Base-by-base conservation (phyloP, 805 yeast genomes). In the Metschnikowia matae region DNA sequence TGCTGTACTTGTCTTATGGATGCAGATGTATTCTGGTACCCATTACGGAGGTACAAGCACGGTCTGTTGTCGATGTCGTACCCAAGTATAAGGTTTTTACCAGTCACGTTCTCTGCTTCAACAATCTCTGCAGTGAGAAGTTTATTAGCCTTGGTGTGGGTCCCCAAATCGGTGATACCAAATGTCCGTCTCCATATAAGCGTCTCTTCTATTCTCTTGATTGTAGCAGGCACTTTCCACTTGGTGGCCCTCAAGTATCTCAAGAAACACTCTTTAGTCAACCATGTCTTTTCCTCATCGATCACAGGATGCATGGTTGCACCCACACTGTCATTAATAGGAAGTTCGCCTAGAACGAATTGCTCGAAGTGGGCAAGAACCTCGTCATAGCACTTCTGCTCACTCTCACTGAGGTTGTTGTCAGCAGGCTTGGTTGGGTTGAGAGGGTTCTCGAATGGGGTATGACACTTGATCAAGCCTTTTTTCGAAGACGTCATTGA, bases 121-220 rank as follows among this genome's bases (percentile, higher is more conserved):
- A 78, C 76, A 35, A 68, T 56, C 2, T 78, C 78, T 1, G 78
- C 68, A 2, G 74, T 68, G 40, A 73, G 54, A 26, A 64, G 49
- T 37, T 70, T 70, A 26, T 61, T 57, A 3, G 63, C 51, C 33
- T 68, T 69, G 8, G 65, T 54, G 46, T 57, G 58, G 8, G 56
- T 62, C 2, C 68, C 69, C 21, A 69, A 55, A 6, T 62, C 44
- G 11, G 67, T 70, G 18, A 72, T 65, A 7, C 84, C 84, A 58
- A 78, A 78, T 10, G 78, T 75, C 52, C 84, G 69, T 64, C 84
- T 71, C 84, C 84, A 80, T 1, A 70, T 63, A n/a, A 80, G 51
- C 1, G 83, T 77, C 15, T 73, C 74, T 40, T 71, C 73, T 10
- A 80, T 61, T 48, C 79, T 62, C 49, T 74, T 71, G 23, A 75